A percentile compares a stretch with the other conserved stretches of the same genome.
phyloP scores from a whole-genome alignment of 202 grass and related monocot species.

The Schoenoplectus triqueter region DNA sequence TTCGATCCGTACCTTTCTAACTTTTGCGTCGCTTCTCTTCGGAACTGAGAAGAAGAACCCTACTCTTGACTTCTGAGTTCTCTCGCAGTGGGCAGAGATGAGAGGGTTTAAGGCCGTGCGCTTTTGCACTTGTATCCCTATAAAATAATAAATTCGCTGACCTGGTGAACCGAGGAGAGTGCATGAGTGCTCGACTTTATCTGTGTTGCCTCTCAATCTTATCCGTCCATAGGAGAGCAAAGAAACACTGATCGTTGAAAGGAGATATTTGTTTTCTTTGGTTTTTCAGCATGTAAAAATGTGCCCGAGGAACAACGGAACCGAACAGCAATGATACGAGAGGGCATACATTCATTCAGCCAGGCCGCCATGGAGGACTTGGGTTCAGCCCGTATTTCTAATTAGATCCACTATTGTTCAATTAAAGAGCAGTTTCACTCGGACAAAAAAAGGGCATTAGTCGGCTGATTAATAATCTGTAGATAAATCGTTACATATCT shows the following conservation, averaged over 20 bases:
- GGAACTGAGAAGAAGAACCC: slow-evolving; percentile 22
- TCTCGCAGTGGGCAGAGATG: neutral
- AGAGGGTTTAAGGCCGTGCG: slow-evolving; percentile 10
- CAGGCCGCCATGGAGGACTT: neutral
- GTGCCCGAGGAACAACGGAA: slow-evolving; percentile 15
- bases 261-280: slow-evolving; percentile 31
- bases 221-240: neutral
- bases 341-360: no score
- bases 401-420: neutral
- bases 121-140: slow-evolving; percentile 9
- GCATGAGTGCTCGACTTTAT: neutral
- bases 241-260: slow-evolving; percentile 26
- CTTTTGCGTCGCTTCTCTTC: slow-evolving; percentile 4
- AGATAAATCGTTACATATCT: no score
- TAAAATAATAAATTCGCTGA: neutral
- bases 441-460: no score
- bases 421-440: neutral
- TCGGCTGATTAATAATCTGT: no score
- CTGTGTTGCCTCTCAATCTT: neutral
- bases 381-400: neutral
- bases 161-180: neutral
- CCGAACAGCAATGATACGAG: no score
- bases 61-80: slow-evolving; percentile 5
- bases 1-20: neutral
- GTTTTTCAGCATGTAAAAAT: neutral